Conservation (phyloP, 352 stramenopile species). For the Phytophthora ramorum region DNA sequence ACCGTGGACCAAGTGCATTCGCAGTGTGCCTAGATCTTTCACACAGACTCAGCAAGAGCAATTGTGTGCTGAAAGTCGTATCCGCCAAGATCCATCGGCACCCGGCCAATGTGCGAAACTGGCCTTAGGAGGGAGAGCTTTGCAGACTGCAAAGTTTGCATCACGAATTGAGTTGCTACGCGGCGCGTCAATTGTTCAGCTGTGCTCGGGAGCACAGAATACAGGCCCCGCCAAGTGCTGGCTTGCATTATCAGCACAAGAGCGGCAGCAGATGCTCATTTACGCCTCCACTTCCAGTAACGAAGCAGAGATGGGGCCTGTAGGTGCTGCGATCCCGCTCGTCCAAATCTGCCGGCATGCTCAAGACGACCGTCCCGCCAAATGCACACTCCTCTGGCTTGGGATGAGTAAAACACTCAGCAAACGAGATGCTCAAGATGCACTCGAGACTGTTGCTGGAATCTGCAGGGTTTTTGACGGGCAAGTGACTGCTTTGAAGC, state of each 20-base stretch:
- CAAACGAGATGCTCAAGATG: slow-evolving; percentile 25
- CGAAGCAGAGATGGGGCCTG: background rate
- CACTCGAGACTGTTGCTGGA: slow-evolving; percentile 3
- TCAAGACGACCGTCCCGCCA: slow-evolving; percentile 31
- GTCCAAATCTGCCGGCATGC: slow-evolving; percentile 46
- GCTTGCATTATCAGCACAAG: slow-evolving; percentile 33
- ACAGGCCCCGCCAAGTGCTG: slow-evolving; percentile 58
- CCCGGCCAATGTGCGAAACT: slow-evolving; percentile 40
- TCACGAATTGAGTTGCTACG: slow-evolving; percentile 33
- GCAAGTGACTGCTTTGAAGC: slow-evolving; percentile 28
- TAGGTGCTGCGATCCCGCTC: slow-evolving; percentile 21
- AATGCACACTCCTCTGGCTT: slow-evolving; percentile 48
- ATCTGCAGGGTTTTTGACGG: slow-evolving; percentile 30
- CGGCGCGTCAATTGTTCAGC: slow-evolving; percentile 27
- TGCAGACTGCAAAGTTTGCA: slow-evolving; percentile 33
- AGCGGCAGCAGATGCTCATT: slow-evolving; percentile 38
- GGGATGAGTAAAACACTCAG: slow-evolving; percentile 34
- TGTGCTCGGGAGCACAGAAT: slow-evolving; percentile 28
- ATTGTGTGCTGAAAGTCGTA: slow-evolving; percentile 24
- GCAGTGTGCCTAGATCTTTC: slow-evolving; percentile 38
- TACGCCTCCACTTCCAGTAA: background rate
- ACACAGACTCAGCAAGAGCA: slow-evolving; percentile 35
- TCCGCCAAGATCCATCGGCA: slow-evolving; percentile 15
- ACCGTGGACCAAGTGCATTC: slow-evolving; percentile 30
- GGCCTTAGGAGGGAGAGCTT: slow-evolving; percentile 30